Evolutionary conservation across 331 rosid species (phyloP).

Genomic region (Malus hybrid): DNA sequence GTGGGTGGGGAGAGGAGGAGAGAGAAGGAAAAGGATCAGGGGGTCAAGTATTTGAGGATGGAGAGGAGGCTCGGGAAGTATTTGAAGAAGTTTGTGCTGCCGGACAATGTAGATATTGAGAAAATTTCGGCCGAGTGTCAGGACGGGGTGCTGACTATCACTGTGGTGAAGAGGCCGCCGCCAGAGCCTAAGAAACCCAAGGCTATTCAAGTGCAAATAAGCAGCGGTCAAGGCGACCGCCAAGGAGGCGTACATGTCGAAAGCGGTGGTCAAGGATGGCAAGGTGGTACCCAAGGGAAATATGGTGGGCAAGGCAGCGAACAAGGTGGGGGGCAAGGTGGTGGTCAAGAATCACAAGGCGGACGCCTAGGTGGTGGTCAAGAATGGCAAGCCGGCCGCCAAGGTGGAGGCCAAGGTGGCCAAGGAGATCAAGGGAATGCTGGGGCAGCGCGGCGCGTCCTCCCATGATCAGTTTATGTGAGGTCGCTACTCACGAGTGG

Average conservation of each 20-base stretch:
- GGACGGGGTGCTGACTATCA: slow-evolving; percentile 71
- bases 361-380: background rate
- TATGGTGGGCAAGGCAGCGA: background rate
- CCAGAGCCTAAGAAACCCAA: slow-evolving; percentile 82
- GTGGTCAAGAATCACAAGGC: background rate
- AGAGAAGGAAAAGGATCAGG: slow-evolving; percentile 21
- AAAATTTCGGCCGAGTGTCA: slow-evolving; percentile 48
- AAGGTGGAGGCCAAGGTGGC: background rate
- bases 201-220: slow-evolving; percentile 52
- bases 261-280: background rate
- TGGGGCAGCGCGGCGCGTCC: no score
- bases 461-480: background rate
- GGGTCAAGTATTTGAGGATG: slow-evolving; percentile 27
- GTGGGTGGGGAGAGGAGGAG: slow-evolving; percentile 60
- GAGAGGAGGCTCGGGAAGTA: slow-evolving; percentile 54
- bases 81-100: slow-evolving; percentile 67
- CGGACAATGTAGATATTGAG: slow-evolving; percentile 61
- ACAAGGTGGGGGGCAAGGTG: background rate
- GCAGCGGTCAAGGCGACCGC: background rate
- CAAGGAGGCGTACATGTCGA: background rate
- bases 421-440: no score
- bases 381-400: background rate
- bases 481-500: slow-evolving; percentile 9
- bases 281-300: background rate
- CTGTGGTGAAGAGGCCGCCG: slow-evolving; percentile 55